Evolutionary conservation across 495 filamentous ascomycete genomes (phyloP).

Genomic region (Penicillium subrubescens): DNA sequence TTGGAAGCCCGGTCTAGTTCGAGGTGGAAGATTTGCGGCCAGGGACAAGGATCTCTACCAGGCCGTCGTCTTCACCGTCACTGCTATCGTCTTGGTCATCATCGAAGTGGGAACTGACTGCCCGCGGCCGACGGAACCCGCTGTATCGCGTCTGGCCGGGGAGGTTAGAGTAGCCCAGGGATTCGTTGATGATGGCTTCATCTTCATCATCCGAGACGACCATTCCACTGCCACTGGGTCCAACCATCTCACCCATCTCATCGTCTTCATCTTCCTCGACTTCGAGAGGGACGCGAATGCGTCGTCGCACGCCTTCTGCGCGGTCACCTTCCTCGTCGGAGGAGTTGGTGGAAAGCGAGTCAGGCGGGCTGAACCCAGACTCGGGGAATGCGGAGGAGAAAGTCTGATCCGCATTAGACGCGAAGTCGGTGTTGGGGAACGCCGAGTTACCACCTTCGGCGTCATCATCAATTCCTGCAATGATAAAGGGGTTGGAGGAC

Average conservation of each 20-base stretch:
- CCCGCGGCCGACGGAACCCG: slow-evolving; percentile 34
- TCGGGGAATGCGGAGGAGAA: slow-evolving; percentile 43
- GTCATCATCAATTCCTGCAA: slow-evolving; percentile 47
- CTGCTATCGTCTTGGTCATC: slow-evolving; percentile 50
- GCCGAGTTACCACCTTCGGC: slow-evolving; percentile 46
- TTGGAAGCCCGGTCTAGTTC: slow-evolving; percentile 19
- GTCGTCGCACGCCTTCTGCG: slow-evolving; percentile 36
- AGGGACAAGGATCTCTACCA: slow-evolving; percentile 52
- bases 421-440: slow-evolving; percentile 42
- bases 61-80: slow-evolving; percentile 50
- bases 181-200: slow-evolving; percentile 53
- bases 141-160: slow-evolving; percentile 39
- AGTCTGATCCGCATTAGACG: slow-evolving; percentile 27
- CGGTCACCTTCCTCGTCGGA: slow-evolving; percentile 45
- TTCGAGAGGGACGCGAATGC: slow-evolving; percentile 47
- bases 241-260: slow-evolving; percentile 55
- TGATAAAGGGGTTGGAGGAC: slow-evolving; percentile 47
- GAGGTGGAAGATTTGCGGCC: slow-evolving; percentile 42
- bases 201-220: slow-evolving; percentile 52
- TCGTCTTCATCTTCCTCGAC: slow-evolving; percentile 53
- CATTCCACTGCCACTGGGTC: slow-evolving; percentile 39
- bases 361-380: slow-evolving; percentile 46
- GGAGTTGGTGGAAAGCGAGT: slow-evolving; percentile 44
- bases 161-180: slow-evolving; percentile 45
- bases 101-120: slow-evolving; percentile 41